Evolutionary conservation across 371 early-diverging fungal species (phyloP).

Genomic region (Mortierella sp.): DNA sequence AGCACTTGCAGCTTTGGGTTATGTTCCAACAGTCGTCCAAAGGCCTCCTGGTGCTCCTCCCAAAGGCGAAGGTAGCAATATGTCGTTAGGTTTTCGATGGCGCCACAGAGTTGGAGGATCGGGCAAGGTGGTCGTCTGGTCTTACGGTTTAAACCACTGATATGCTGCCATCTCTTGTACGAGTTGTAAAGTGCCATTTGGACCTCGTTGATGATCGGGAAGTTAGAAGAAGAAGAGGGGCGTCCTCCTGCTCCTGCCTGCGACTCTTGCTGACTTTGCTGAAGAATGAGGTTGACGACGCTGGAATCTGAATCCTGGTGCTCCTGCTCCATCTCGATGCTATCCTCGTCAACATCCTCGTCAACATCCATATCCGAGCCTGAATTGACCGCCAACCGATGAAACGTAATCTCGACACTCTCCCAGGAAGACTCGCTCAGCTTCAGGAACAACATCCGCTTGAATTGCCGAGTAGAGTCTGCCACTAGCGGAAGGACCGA

Average conservation of each 20-base stretch:
- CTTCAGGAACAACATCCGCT: slow-evolving; percentile 14
- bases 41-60: slow-evolving; percentile 14
- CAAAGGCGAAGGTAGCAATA: slow-evolving; percentile 18
- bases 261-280: background rate
- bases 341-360: background rate
- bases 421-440: slow-evolving; percentile 28
- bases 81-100: slow-evolving; percentile 16
- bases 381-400: background rate
- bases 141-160: slow-evolving; percentile 1
- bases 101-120: slow-evolving; percentile 14
- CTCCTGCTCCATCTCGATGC: background rate
- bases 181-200: background rate
- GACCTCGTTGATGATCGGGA: background rate
- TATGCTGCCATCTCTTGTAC: background rate
- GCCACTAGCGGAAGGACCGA: background rate
- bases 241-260: background rate
- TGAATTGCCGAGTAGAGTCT: slow-evolving; percentile 16
- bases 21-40: slow-evolving; percentile 5
- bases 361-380: background rate
- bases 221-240: background rate
- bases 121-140: background rate
- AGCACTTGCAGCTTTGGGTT: slow-evolving; percentile 16
- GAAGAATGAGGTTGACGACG: background rate
- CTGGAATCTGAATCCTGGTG: background rate
- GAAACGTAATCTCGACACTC: slow-evolving; percentile 20